Conservation (phyloP, 257 asterid genomes). For the Schizonepeta tenuifolia region DNA sequence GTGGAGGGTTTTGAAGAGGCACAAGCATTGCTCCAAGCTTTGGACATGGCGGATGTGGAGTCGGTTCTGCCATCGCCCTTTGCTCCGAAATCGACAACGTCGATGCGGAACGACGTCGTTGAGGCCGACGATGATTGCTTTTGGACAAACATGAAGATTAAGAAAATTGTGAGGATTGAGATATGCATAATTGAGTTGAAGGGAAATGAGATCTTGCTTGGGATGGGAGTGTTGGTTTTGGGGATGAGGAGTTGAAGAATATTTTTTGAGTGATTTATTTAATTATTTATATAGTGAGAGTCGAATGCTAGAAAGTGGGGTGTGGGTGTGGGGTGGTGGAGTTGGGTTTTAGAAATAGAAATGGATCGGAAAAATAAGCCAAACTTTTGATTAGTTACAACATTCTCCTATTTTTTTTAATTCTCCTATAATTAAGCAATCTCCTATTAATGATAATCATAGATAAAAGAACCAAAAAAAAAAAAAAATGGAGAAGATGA, state of each 20-base stretch:
- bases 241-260: conserved; percentile 31
- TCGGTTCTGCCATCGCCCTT: conserved; percentile 49
- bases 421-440: too few relatives aligned
- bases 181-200: not conserved
- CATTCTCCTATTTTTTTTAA: too few relatives aligned
- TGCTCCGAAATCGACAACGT: conserved; percentile 53
- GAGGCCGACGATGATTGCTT: conserved; percentile 21
- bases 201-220: not conserved
- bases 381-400: not conserved
- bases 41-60: conserved; percentile 46
- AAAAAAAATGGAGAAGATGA: too few relatives aligned
- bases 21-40: conserved; percentile 71
- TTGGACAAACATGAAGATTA: conserved; percentile 10
- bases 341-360: not conserved
- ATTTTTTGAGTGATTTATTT: conserved; percentile 18
- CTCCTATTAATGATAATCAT: too few relatives aligned
- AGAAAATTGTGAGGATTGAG: conserved; percentile 3
- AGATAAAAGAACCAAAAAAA: too few relatives aligned
- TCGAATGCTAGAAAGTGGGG: conserved; percentile 24
- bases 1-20: conserved; percentile 44
- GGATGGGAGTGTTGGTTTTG: conserved; percentile 10
- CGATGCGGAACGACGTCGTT: conserved; percentile 16
- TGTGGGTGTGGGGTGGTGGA: conserved; percentile 21
- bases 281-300: conserved; percentile 31
- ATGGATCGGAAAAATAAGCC: not conserved